Base-by-base conservation (phyloP, 768 basidiomycete genomes). In the Mrakia hoshinonis region DNA sequence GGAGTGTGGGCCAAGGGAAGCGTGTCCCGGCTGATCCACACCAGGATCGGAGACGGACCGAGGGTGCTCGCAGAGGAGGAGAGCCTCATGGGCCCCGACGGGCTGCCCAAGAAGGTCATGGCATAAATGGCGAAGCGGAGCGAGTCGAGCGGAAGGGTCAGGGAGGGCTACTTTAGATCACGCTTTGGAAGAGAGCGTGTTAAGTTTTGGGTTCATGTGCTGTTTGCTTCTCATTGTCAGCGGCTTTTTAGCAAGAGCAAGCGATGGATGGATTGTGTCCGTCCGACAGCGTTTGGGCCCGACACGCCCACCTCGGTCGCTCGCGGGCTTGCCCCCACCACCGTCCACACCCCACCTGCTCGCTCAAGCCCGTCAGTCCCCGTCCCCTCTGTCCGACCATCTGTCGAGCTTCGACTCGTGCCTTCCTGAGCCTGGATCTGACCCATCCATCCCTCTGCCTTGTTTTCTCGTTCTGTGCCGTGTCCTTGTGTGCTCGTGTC, bases 21-120 rank as follows among this genome's bases (percentile, higher is more conserved):
- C 2, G 92, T 98, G 49, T 91, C 91, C 80, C 83, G 86, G 4
- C 83, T 97, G 77, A 97, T 98, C 66, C 92, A 95, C 80, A 97
- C 95, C 11, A 83, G 84, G 55, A 91, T 97, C 10, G 95, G 95
- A 0, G 93, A 92, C 77, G 94, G 95, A 0, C 95, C 95, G 13
- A 76, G 82, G 67, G 85, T 85, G 22, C 79, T 96, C 46, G 83
- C 80, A 39, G 76, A 79, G 0, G 84, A 84, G 63, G 89, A 91
- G 75, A 80, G 86, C 29, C 77, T 99, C 74, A 80, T 98, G 74
- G 85, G 83, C 1, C 76, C 75, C 0, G 82, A 88, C 68, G 95
- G 95, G 4, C 75, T 89, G 55, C 93, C 94, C 43, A 83, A 82
- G 76, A 72, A 67, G 12, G 63, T 67, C 47, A 67, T 49, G 70